These are phyloP conservation scores for Debaryomyces hansenii DNA, from an alignment of 805 yeast genomes.

Conservation along the genomic window DNA sequence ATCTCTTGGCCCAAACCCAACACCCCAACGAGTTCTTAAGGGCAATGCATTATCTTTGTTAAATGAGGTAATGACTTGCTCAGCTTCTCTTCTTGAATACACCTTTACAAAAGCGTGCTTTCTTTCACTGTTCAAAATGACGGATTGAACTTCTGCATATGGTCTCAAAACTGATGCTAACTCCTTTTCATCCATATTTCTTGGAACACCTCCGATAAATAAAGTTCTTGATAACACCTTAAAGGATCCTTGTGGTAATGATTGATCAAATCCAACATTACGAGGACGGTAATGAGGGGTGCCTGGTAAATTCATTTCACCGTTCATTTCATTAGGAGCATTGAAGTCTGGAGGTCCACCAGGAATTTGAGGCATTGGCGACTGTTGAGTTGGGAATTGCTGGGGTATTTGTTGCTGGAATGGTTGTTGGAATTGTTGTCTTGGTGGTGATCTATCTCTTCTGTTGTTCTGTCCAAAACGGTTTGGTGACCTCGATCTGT, in stretches of 20 bases:
- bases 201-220: slow-evolving; percentile 92
- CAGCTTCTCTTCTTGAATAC: slow-evolving; percentile 90
- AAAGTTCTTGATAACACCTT: slow-evolving; percentile 87
- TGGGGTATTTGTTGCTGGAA: slow-evolving; percentile 9
- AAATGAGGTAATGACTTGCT: slow-evolving; percentile 70
- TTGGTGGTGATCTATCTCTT: slow-evolving; percentile 32
- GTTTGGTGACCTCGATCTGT: slow-evolving; percentile 55
- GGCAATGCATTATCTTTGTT: slow-evolving; percentile 62
- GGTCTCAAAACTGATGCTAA: slow-evolving; percentile 74
- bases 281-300: slow-evolving; percentile 78
- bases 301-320: slow-evolving; percentile 65
- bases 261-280: slow-evolving; percentile 66
- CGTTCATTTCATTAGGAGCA: slow-evolving; percentile 2
- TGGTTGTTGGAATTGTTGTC: slow-evolving; percentile 10
- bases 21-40: slow-evolving; percentile 96
- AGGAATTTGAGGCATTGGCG: slow-evolving; percentile 1
- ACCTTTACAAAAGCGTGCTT: slow-evolving; percentile 96
- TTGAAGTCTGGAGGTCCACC: background rate
- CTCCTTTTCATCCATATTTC: slow-evolving; percentile 72
- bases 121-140: slow-evolving; percentile 81
- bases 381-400: slow-evolving; percentile 8
- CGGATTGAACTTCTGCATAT: slow-evolving; percentile 88
- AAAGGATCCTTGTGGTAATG: slow-evolving; percentile 74
- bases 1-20: slow-evolving; percentile 98
- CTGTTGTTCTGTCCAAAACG: slow-evolving; percentile 21